Percentiles rank a stretch among this genome's conserved stretches.
phyloP scores from a whole-genome alignment of 2,329 filamentous ascomycete genomes.

The Hypoxylon sp. region DNA sequence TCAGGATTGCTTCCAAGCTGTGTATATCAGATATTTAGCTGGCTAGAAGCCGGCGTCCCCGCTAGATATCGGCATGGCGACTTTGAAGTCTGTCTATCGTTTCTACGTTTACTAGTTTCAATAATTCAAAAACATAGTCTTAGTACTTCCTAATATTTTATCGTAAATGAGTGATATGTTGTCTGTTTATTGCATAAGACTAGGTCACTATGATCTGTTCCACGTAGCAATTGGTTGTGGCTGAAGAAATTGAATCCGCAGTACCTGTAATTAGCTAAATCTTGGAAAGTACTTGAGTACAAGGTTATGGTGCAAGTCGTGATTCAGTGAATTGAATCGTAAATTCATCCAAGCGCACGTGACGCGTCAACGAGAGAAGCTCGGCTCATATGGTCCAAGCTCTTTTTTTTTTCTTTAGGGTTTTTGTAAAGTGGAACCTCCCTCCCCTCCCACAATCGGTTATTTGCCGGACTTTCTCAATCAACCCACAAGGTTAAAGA shows the following conservation, averaged over 20 bases:
- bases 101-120: slow-evolving; percentile 31
- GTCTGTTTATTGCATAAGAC: too few species aligned
- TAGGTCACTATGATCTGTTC: too few species aligned
- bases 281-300: too few species aligned
- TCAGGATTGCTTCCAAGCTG: slow-evolving; percentile 26
- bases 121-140: slow-evolving; percentile 25
- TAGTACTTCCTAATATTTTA: slow-evolving; percentile 2
- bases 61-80: slow-evolving; percentile 34
- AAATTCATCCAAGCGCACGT: too few species aligned
- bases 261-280: too few species aligned
- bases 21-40: slow-evolving; percentile 35
- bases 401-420: too few species aligned
- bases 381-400: slow-evolving; percentile 16
- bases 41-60: slow-evolving; percentile 20
- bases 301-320: not conserved
- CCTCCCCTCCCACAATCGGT: slow-evolving; percentile 35
- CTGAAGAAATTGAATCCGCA: too few species aligned
- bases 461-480: slow-evolving; percentile 38
- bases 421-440: slow-evolving; percentile 14
- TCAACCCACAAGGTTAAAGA: slow-evolving; percentile 35
- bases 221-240: too few species aligned
- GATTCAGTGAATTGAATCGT: not conserved
- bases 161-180: not conserved
- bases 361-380: too few species aligned
- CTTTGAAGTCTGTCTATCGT: slow-evolving; percentile 28